These are phyloP conservation scores for Oxytropis ochrocephala DNA, from an alignment of 306 rosid species.

Conservation along the genomic window DNA sequence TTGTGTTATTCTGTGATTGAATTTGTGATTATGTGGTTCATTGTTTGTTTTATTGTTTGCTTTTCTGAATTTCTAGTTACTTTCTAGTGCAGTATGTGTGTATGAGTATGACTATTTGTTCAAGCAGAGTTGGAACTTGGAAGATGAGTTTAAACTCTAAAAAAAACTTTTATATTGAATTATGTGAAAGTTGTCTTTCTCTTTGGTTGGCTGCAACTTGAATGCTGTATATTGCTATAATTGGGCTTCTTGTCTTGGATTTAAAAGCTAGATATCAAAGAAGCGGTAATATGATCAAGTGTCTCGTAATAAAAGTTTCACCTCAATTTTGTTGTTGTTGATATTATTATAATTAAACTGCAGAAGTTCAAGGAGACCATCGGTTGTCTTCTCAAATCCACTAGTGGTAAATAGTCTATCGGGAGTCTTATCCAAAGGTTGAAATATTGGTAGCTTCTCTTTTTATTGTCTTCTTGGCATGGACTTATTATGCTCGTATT, in stretches of 20 bases:
- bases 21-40: too few species aligned
- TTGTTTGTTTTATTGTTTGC: too few species aligned
- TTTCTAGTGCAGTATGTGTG: too few species aligned
- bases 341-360: background rate
- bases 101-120: too few species aligned
- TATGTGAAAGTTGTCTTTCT: too few species aligned
- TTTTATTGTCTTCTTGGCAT: slow-evolving; percentile 53
- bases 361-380: slow-evolving; percentile 39
- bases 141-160: too few species aligned
- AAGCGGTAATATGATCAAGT: slow-evolving; percentile 39
- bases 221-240: slow-evolving; percentile 43
- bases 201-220: too few species aligned
- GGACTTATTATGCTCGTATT: slow-evolving; percentile 70
- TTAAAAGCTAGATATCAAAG: slow-evolving; percentile 37
- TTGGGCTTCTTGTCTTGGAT: slow-evolving; percentile 69
- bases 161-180: too few species aligned
- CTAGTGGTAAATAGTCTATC: slow-evolving; percentile 49
- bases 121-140: too few species aligned
- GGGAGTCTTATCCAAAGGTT: slow-evolving; percentile 61
- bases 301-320: background rate
- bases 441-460: slow-evolving; percentile 56
- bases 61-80: too few species aligned
- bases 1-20: too few species aligned
- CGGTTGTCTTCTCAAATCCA: slow-evolving; percentile 48
- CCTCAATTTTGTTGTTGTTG: background rate